Evolutionary conservation across 208 protist genomes (phyloP), one percentile per base, ranked within the genome.

Genomic region (Leishmania martiniquensis): DNA sequence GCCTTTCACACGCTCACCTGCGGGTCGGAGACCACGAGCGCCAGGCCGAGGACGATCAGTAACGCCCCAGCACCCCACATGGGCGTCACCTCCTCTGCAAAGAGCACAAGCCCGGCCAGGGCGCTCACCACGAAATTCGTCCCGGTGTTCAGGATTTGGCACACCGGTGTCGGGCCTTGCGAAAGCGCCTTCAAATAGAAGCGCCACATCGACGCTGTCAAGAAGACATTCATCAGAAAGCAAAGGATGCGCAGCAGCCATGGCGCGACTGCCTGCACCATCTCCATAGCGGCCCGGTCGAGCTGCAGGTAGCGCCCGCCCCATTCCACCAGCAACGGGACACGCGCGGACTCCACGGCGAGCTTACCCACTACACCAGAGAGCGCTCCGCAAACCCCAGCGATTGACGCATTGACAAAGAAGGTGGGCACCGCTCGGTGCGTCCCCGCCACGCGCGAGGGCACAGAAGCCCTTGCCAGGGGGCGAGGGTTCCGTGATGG

Each of bases 121-220:
- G 93, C 91, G 71, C 88, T 93, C 49, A 94, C 87, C 0, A 89
- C 89, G 78, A 97, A 97, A 80, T 96, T 97, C 13, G 79, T 93
- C 49, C 90, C 91, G 0, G 90, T 97, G 77, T 95, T 97, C 57
- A 97, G 54, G 71, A 96, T 93, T 65, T 95, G 89, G 67, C 90
- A 95, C 51, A 95, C 88, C 39, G 93, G 89, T 45, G 93, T 97
- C n/a, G 93, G 88, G 0, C 93, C 93, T 32, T 89, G 87, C 13
- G 88, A 89, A 29, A 97, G 87, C 42, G 93, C 87, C 81, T 94
- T 95, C 32, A 97, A 32, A 67, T 95, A 94, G 83, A 89, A 95
- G 37, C 91, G 88, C 91, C 93, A 97, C 93, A 97, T 97, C 66
- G 93, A 87, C 66, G 78, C 91, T 13, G 91, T 97, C 73, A 87